phyloP scores from a whole-genome alignment of 2,329 filamentous ascomycete genomes.

The Fusarium xylarioides region DNA sequence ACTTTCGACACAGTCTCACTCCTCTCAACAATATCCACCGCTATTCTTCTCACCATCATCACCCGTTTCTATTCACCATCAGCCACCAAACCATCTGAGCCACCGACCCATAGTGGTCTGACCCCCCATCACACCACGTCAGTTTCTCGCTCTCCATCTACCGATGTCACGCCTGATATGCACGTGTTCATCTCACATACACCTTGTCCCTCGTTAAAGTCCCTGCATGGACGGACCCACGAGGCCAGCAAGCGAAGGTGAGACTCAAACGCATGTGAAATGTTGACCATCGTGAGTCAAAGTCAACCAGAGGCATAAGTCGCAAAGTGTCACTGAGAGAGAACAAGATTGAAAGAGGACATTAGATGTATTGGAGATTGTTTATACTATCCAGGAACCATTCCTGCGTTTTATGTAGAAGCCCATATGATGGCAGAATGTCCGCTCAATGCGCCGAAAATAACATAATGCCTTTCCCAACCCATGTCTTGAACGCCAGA shows the following conservation, averaged over 20 bases:
- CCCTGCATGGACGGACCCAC: slow-evolving; percentile 26
- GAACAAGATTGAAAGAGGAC: background rate
- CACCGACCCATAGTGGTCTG: slow-evolving; percentile 41
- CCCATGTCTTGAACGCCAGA: slow-evolving; percentile 29
- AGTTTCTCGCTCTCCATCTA: slow-evolving; percentile 9
- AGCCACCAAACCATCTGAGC: slow-evolving; percentile 32
- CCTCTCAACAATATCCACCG: background rate
- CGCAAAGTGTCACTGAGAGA: background rate
- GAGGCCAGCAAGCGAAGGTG: background rate
- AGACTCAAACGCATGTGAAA: background rate
- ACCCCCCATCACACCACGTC: slow-evolving; percentile 27
- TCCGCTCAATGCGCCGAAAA: slow-evolving; percentile 30
- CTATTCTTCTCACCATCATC: slow-evolving; percentile 4
- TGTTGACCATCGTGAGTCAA: background rate
- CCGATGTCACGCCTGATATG: slow-evolving; percentile 26
- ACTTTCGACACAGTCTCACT: background rate
- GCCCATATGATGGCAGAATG: slow-evolving; percentile 21
- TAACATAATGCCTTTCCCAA: slow-evolving; percentile 14
- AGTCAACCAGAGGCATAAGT: background rate
- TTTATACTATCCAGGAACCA: slow-evolving; percentile 32
- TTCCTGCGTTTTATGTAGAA: slow-evolving; percentile 26
- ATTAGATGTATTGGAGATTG: slow-evolving; percentile 42
- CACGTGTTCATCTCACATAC: background rate
- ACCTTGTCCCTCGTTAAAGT: background rate
- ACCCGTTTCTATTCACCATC: slow-evolving; percentile 13